phyloP scores from a whole-genome alignment of 192 early-diverging fungal genomes.

The Obelidium mucronatum region DNA sequence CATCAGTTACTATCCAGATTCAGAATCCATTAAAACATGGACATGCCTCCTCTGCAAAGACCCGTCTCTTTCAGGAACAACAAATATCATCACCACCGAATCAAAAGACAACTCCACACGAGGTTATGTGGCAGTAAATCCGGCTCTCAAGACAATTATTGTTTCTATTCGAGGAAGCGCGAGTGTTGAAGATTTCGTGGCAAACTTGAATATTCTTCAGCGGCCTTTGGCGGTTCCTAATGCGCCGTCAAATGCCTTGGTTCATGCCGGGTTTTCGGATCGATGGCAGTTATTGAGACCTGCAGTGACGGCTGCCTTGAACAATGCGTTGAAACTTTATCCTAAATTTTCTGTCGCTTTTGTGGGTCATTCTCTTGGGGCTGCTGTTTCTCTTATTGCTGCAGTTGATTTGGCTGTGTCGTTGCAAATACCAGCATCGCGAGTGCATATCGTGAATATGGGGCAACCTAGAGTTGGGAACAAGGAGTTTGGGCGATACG shows the following conservation, averaged over 20 bases:
- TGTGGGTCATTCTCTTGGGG: conserved; percentile 49
- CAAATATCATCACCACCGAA: background rate
- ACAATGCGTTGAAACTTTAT: background rate
- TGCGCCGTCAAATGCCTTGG: background rate
- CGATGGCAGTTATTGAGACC: conserved; percentile 3
- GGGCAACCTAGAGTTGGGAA: conserved; percentile 54
- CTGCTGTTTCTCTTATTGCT: conserved; percentile 38
- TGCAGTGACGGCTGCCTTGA: background rate
- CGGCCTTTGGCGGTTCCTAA: background rate
- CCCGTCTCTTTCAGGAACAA: background rate
- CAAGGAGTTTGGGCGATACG: conserved; percentile 35
- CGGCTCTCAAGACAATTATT: conserved; percentile 34
- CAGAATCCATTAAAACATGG: background rate
- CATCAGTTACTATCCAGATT: background rate
- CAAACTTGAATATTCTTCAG: conserved; percentile 17
- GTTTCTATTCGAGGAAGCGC: conserved; percentile 43
- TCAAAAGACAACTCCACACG: background rate
- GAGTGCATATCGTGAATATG: conserved; percentile 39
- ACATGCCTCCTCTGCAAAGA: background rate
- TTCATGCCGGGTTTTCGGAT: conserved; percentile 42
- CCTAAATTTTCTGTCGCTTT: conserved; percentile 35
- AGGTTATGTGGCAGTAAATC: conserved; percentile 42
- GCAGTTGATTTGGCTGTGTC: conserved; percentile 38
- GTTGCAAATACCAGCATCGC: background rate
- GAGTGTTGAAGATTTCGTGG: conserved; percentile 23